Conservation (phyloP, 1,284 basidiomycete genomes). For the Heliocybe sulcata region DNA sequence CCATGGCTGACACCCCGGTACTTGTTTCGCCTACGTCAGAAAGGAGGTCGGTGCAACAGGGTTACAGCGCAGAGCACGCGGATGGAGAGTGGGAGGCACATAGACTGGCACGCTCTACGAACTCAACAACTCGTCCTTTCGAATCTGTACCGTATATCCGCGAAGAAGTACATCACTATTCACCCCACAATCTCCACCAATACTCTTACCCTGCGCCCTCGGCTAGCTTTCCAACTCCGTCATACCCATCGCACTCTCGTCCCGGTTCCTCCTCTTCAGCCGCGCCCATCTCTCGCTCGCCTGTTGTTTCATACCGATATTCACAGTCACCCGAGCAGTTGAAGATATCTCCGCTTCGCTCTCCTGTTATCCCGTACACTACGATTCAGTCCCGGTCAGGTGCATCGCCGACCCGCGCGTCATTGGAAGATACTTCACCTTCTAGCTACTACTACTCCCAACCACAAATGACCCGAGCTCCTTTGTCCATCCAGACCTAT, state of each 20-base stretch:
- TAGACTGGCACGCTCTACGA: background rate
- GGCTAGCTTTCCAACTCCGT: background rate
- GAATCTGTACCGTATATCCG: background rate
- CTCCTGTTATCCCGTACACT: background rate
- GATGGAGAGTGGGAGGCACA: background rate
- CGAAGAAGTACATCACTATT: background rate
- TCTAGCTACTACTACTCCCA: slow-evolving; percentile 1
- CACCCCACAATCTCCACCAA: background rate
- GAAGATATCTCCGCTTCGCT: slow-evolving; percentile 1
- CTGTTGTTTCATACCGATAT: background rate
- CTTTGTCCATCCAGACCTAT: background rate
- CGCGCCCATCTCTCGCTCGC: background rate
- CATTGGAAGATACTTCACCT: background rate
- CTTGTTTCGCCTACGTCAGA: background rate
- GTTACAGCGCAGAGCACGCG: background rate
- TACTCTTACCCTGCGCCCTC: background rate
- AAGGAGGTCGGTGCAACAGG: background rate
- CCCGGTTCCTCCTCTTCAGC: slow-evolving; percentile 2
- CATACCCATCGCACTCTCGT: background rate
- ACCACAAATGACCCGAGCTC: background rate
- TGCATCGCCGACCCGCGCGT: background rate
- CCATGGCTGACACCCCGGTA: background rate
- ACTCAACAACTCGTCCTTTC: background rate
- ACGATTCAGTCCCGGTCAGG: background rate
- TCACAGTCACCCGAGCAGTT: background rate